Conservation (phyloP, 805 yeast genomes). For the Cyberlindnera saturnus region DNA sequence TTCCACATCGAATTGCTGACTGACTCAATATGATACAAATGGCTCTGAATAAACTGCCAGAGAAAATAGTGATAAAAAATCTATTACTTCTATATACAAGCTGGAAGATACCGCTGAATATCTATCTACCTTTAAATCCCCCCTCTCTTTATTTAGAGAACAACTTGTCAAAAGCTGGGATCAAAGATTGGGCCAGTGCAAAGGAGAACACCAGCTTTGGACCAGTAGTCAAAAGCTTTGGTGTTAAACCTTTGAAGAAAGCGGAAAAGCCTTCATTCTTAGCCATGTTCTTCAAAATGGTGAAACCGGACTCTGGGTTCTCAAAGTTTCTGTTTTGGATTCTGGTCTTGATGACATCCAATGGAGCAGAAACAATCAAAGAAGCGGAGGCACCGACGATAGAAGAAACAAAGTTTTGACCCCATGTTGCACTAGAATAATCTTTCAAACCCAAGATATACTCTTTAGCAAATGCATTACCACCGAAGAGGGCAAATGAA, state of each 20-base stretch:
- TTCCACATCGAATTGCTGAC: no score
- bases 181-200: constrained; percentile 94
- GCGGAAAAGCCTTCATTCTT: constrained; percentile 85
- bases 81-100: no score
- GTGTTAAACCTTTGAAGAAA: constrained; percentile 95
- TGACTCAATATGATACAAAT: no score
- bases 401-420: constrained; percentile 90
- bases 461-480: constrained; percentile 98
- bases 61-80: no score
- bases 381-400: constrained; percentile 97
- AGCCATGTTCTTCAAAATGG: constrained; percentile 87
- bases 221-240: constrained; percentile 94
- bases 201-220: constrained; percentile 98
- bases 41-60: no score
- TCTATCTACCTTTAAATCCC: no score
- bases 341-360: constrained; percentile 97
- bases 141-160: constrained; percentile 22
- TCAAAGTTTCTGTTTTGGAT: constrained; percentile 96
- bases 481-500: constrained; percentile 95
- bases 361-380: constrained; percentile 92
- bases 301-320: constrained; percentile 90
- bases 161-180: constrained; percentile 87
- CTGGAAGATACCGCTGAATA: no score
- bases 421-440: constrained; percentile 89
- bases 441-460: constrained; percentile 82